Conservation (phyloP, 495 filamentous ascomycete species). For the Penicillium daleae region DNA sequence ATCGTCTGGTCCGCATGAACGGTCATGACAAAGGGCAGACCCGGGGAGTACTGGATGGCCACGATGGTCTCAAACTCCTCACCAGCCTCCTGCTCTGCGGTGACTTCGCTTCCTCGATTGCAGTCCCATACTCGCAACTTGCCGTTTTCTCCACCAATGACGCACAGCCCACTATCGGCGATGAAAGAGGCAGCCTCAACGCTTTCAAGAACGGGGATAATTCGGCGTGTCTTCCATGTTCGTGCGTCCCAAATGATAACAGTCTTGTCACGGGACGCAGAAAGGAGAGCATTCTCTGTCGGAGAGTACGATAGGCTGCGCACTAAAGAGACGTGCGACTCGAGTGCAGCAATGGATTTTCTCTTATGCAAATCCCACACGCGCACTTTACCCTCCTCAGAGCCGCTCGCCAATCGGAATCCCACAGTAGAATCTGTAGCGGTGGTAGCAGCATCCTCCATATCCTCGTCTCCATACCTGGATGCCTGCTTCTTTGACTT, state of each 20-base stretch:
- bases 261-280: slow-evolving; percentile 94
- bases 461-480: slow-evolving; percentile 44
- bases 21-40: slow-evolving; percentile 70
- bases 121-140: slow-evolving; percentile 81
- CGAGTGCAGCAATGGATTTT: slow-evolving; percentile 73
- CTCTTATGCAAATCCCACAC: slow-evolving; percentile 91
- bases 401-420: slow-evolving; percentile 86
- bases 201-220: slow-evolving; percentile 82
- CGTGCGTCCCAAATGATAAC: slow-evolving; percentile 86
- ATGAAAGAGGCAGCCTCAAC: slow-evolving; percentile 85
- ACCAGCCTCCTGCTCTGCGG: slow-evolving; percentile 64
- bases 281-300: slow-evolving; percentile 73
- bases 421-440: slow-evolving; percentile 49
- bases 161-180: slow-evolving; percentile 66
- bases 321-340: slow-evolving; percentile 92
- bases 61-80: slow-evolving; percentile 79
- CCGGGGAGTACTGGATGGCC: slow-evolving; percentile 64
- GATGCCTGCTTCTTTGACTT: slow-evolving; percentile 43
- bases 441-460: slow-evolving; percentile 39
- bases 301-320: slow-evolving; percentile 79
- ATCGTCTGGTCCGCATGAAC: slow-evolving; percentile 90
- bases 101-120: slow-evolving; percentile 75
- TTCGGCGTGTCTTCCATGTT: slow-evolving; percentile 81
- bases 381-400: slow-evolving; percentile 87
- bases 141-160: slow-evolving; percentile 86